Percentiles rank a stretch among this genome's conserved stretches.
Evolutionary conservation across 345 rosid genomes (phyloP).

Genomic region (Rhodomyrtus tomentosa): DNA sequence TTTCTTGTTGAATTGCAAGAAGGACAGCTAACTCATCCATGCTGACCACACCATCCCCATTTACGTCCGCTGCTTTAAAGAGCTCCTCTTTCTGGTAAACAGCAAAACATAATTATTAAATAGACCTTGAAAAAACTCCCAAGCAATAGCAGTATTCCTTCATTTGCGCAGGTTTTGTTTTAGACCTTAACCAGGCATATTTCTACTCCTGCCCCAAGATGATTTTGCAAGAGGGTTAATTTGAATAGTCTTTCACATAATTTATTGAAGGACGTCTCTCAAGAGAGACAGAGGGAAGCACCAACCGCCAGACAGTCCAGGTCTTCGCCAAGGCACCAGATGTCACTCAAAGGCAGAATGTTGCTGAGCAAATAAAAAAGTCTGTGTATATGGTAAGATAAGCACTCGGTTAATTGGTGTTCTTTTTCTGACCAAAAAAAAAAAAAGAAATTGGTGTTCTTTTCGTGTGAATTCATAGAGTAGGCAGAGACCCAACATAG

Average conservation of each 20-base stretch:
- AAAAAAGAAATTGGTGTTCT: neutral
- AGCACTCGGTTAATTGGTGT: neutral
- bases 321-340: neutral
- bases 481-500: neutral
- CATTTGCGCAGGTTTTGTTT: neutral
- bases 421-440: neutral
- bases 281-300: neutral
- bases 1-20: constrained; percentile 78
- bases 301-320: neutral
- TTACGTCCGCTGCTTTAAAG: constrained; percentile 79
- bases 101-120: neutral
- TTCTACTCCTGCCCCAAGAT: neutral
- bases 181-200: neutral
- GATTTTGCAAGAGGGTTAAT: neutral
- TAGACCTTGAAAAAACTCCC: neutral
- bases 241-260: neutral
- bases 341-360: neutral
- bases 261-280: neutral
- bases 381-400: neutral
- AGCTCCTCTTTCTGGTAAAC: constrained; percentile 76
- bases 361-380: neutral
- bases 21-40: constrained; percentile 90
- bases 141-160: neutral
- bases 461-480: neutral
- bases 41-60: constrained; percentile 83